These are phyloP conservation scores for Auricularia sp. DNA, from an alignment of 768 basidiomycete species.

Conservation along the genomic window DNA sequence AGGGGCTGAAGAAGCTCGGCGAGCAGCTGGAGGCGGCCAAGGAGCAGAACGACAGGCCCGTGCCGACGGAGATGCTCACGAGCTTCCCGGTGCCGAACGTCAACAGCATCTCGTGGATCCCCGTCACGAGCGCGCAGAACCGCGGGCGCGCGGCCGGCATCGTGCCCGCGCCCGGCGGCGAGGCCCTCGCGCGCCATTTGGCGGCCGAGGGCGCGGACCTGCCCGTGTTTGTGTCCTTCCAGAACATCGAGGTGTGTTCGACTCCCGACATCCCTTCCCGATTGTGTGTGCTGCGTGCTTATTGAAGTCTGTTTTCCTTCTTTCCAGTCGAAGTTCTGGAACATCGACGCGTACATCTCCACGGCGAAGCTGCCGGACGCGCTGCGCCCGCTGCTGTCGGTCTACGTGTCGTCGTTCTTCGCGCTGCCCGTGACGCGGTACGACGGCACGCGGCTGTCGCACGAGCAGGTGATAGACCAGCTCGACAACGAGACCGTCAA, in stretches of 20 bases:
- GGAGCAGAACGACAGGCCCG: slow-evolving; percentile 70
- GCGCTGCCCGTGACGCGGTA: slow-evolving; percentile 69
- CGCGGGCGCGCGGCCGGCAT: slow-evolving; percentile 36
- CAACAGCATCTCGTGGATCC: slow-evolving; percentile 87
- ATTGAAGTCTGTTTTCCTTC: slow-evolving; percentile 36
- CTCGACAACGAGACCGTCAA: slow-evolving; percentile 87
- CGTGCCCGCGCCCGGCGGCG: slow-evolving; percentile 19
- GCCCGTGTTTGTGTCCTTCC: slow-evolving; percentile 88
- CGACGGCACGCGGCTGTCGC: slow-evolving; percentile 57
- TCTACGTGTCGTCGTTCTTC: slow-evolving; percentile 81
- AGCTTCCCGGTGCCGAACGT: slow-evolving; percentile 88
- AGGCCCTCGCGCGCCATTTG: slow-evolving; percentile 51
- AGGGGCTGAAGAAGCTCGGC: slow-evolving; percentile 65
- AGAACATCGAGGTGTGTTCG: slow-evolving; percentile 70
- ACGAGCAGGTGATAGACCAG: slow-evolving; percentile 85
- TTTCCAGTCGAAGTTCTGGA: slow-evolving; percentile 82
- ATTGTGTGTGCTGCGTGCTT: not conserved
- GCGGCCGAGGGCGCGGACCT: slow-evolving; percentile 54
- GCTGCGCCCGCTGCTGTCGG: slow-evolving; percentile 70
- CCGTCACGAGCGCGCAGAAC: slow-evolving; percentile 59
- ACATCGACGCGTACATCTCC: slow-evolving; percentile 70
- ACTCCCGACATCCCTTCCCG: not conserved
- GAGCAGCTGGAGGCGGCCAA: slow-evolving; percentile 72
- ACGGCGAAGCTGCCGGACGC: slow-evolving; percentile 59
- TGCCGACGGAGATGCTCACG: slow-evolving; percentile 72